Evolutionary conservation across 768 basidiomycete genomes (phyloP), one percentile per base, ranked within the genome.

Genomic region (Arthromyces matolae): DNA sequence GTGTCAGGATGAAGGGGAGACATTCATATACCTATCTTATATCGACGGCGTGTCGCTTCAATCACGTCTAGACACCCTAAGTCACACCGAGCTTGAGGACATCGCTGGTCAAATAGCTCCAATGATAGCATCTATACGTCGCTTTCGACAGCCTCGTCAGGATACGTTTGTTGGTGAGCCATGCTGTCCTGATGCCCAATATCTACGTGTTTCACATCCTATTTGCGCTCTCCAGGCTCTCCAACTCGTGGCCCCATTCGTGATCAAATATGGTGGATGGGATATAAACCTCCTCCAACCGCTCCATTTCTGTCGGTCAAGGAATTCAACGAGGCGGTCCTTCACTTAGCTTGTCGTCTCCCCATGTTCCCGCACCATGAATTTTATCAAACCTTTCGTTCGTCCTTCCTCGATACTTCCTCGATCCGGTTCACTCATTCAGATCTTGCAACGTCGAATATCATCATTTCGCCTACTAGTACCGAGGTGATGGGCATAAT

Each of bases 401-500:
- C 19, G 13, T 22, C 38, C 19, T 39, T 39, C 20, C 22, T 16
- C 22, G 38, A 39, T 24, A 39, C 20, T 3, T 39, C 38, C 6
- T 24, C 19, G 6, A 39, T 33, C 32, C 32, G 32, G 32, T 47
- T 51, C 18, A 36, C 50, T 14, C 40, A 51, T 29, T 18, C 32
- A 32, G 45, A 47, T 27, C 28, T 41, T 19, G 23, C 38, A 28
- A 23, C 25, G 7, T 23, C 10, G 4, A 47, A 47, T 44, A 22
- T 51, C 25, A 29, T 46, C 12, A 33, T 51, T 20, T 24, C 39
- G 12, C 19, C 8, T 29, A 45, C 40, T 2, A 36, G 34, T 18
- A 49, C 52, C n/a, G 42, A 55, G 25, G 49, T 59, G 18, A 34
- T 54, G 18, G 58, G 42, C 22, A 54, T 59, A 43, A 33, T 59